Evolutionary conservation across 768 basidiomycete genomes (phyloP).

Genomic region (Leccinum uliginosum): DNA sequence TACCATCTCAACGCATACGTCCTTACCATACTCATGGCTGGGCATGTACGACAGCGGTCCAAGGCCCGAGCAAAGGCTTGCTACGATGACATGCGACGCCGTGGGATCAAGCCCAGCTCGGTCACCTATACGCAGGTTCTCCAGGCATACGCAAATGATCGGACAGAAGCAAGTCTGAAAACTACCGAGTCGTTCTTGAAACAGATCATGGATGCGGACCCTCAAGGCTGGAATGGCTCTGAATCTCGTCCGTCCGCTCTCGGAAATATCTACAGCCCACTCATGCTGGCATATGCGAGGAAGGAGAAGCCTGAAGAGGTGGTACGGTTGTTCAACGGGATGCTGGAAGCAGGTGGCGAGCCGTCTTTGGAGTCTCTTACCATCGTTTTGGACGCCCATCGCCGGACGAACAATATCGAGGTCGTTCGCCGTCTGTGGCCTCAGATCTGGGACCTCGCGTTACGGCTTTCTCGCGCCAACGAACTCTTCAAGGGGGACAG

Average conservation of each 20-base stretch:
- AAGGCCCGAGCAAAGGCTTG: slow-evolving; percentile 53
- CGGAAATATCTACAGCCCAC: slow-evolving; percentile 56
- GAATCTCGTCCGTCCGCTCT: slow-evolving; percentile 41
- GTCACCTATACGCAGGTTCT: slow-evolving; percentile 69
- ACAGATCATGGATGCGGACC: slow-evolving; percentile 39
- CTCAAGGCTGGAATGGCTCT: slow-evolving; percentile 34
- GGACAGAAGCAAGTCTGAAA: slow-evolving; percentile 44
- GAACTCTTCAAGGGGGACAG: slow-evolving; percentile 29
- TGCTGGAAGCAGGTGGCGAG: slow-evolving; percentile 49
- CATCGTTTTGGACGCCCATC: slow-evolving; percentile 68
- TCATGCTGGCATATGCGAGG: slow-evolving; percentile 50
- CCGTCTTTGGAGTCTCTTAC: slow-evolving; percentile 59
- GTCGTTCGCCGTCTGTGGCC: slow-evolving; percentile 64
- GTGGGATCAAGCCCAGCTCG: slow-evolving; percentile 63
- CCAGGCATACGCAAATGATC: slow-evolving; percentile 50
- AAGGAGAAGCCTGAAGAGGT: slow-evolving; percentile 47
- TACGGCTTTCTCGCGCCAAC: slow-evolving; percentile 35
- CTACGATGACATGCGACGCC: slow-evolving; percentile 66
- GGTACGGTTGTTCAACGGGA: slow-evolving; percentile 51
- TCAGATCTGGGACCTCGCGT: slow-evolving; percentile 56
- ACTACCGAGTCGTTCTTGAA: slow-evolving; percentile 66
- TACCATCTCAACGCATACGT: slow-evolving; percentile 52
- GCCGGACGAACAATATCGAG: slow-evolving; percentile 50
- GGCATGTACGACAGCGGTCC: slow-evolving; percentile 57
- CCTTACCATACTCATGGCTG: slow-evolving; percentile 72